These are phyloP conservation scores for Wolfiporia cocos DNA, from an alignment of 1,284 basidiomycete genomes.

Conservation along the genomic window DNA sequence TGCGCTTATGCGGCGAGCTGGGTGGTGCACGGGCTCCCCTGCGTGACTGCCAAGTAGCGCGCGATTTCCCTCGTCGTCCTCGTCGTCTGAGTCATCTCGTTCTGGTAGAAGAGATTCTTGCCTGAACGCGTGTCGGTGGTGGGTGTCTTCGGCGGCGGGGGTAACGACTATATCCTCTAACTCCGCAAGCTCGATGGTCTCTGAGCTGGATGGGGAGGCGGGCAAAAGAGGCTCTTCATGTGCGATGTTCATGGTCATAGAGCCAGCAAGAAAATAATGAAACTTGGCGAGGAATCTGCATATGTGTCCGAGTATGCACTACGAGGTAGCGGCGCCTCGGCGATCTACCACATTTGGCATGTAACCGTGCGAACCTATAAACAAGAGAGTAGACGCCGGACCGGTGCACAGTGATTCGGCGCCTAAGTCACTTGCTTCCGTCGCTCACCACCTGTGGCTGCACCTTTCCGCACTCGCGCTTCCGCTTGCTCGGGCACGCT, in stretches of 20 bases:
- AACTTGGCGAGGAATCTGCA: too few relatives aligned
- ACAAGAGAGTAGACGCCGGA: too few relatives aligned
- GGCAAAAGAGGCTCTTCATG: not conserved
- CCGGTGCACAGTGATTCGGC: slow-evolving; percentile 12
- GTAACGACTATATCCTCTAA: slow-evolving; percentile 27
- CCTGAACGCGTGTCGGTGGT: slow-evolving; percentile 6
- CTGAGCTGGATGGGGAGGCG: slow-evolving; percentile 15
- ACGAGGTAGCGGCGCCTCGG: too few relatives aligned
- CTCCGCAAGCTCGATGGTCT: slow-evolving; percentile 32
- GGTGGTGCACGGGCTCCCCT: slow-evolving; percentile 9
- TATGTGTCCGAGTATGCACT: too few relatives aligned
- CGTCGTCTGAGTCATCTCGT: slow-evolving; percentile 21
- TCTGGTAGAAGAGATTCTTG: slow-evolving; percentile 8
- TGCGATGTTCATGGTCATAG: too few relatives aligned
- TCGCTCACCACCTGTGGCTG: slow-evolving; percentile 8
- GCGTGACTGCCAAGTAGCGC: slow-evolving; percentile 27
- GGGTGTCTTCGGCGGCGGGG: slow-evolving; percentile 23
- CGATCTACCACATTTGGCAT: too few relatives aligned
- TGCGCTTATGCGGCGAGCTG: slow-evolving; percentile 8
- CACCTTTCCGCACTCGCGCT: slow-evolving; percentile 3
- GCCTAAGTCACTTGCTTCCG: slow-evolving; percentile 19
- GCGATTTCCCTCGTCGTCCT: slow-evolving; percentile 26
- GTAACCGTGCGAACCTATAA: too few relatives aligned
- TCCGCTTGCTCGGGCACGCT: slow-evolving; percentile 2
- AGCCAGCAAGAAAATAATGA: too few relatives aligned